Base-by-base conservation (phyloP, 495 filamentous ascomycete genomes). In the Parathielavia appendiculata region DNA sequence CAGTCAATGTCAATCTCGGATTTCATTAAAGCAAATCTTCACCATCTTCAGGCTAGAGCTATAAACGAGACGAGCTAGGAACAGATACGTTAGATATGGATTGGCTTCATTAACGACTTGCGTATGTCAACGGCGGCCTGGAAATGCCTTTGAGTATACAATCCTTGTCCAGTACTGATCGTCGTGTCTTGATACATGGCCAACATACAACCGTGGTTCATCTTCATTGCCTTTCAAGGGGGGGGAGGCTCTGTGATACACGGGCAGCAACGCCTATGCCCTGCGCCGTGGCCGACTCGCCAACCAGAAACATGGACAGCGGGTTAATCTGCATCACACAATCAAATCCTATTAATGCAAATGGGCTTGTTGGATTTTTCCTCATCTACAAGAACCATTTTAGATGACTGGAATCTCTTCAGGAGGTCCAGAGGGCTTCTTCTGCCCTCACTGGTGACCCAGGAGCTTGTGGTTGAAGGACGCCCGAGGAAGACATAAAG, bases 281-380 rank as follows among this genome's bases (percentile, higher is more conserved):
- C 57, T 45, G 43, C 53, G 6, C 23, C 46, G 26, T 38, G 13
- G 30, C 23, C 30, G 36, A 16, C 53, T 57, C 50, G 41, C 44
- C 51, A 58, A 56, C 54, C 50, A 56, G 44, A 22, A 34, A 49
- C 45, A 11, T 17, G 39, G 51, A 30, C 34, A 56, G 46, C 17
- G 22, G 50, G 41, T 57, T 63, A 63, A 65, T 62, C 48, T 52
- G 58, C 40, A 45, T 40, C 63, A 44, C 52, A 41, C 54, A 68
- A 66, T 61, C 55, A 66, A 56, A 41, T 32, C n/a, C 23, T 19
- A 65, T 68, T 59, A 68, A 66, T 22, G 30, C 49, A 55, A 59
- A 56, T 55, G 45, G 54, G 20, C 17, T 22, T 46, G 35, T 43
- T 56, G 39, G 20, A 48, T 56, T 57, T 54, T 34, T 44, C 60